phyloP scores from a whole-genome alignment of 441 rosid species.

The Adansonia rubrostipa region DNA sequence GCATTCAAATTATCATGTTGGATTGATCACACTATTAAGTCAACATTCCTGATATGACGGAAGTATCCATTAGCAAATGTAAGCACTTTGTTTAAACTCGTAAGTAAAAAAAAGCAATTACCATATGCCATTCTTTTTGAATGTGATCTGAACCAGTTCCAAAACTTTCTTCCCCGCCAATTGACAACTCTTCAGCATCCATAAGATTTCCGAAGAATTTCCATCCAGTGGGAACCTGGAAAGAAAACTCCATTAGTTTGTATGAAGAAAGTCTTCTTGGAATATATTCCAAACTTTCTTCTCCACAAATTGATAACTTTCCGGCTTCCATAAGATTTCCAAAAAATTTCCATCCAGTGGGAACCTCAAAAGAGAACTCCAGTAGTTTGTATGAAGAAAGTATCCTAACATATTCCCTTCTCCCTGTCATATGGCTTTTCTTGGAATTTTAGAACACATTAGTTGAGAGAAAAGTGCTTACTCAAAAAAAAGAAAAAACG shows the following conservation, averaged over 20 bases:
- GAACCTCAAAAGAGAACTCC: slow-evolving; percentile 59
- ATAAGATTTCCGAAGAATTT: slow-evolving; percentile 93
- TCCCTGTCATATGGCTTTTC: neutral
- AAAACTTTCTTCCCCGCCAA: slow-evolving; percentile 96
- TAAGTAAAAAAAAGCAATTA: slow-evolving; percentile 43
- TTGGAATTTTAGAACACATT: slow-evolving; percentile 18
- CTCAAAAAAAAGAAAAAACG: slow-evolving; percentile 69
- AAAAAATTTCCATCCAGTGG: slow-evolving; percentile 96
- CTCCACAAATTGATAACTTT: slow-evolving; percentile 88
- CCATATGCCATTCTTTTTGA: slow-evolving; percentile 97
- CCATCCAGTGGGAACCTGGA: slow-evolving; percentile 46
- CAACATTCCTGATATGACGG: neutral
- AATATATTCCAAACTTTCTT: slow-evolving; percentile 67
- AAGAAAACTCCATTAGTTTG: slow-evolving; percentile 25
- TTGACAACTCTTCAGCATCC: slow-evolving; percentile 90
- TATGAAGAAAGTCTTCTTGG: slow-evolving; percentile 25
- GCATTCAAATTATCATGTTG: neutral
- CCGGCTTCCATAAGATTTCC: slow-evolving; percentile 98
- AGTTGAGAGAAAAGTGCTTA: slow-evolving; percentile 34
- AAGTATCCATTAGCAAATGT: neutral
- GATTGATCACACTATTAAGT: neutral
- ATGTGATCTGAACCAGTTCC: slow-evolving; percentile 98
- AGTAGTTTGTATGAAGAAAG: slow-evolving; percentile 25
- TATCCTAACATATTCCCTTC: slow-evolving; percentile 10
- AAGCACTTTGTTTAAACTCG: slow-evolving; percentile 34